Evolutionary conservation across 352 stramenopile genomes (phyloP).

Genomic region (Globisporangium echinulatum): DNA sequence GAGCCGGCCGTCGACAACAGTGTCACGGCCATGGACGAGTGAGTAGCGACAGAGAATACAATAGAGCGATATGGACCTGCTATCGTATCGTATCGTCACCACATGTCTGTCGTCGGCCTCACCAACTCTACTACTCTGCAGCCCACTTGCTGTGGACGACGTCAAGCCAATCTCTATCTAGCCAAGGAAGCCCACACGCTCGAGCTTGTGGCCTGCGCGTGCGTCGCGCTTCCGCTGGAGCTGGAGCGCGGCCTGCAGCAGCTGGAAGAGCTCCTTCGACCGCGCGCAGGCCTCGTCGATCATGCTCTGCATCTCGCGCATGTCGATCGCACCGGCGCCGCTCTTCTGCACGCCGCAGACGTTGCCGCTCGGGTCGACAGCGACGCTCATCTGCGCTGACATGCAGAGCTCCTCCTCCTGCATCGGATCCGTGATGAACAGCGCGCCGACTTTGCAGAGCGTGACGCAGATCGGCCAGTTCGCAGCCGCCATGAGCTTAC

Average conservation of each 20-base stretch:
- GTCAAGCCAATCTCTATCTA: slow-evolving; percentile 11
- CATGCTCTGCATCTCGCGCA: slow-evolving; percentile 78
- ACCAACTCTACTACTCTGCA: neutral
- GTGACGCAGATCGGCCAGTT: slow-evolving; percentile 73
- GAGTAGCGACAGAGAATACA: slow-evolving; percentile 2
- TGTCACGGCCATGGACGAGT: slow-evolving; percentile 39
- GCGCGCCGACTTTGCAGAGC: slow-evolving; percentile 63
- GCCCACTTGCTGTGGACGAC: neutral
- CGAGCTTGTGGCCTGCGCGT: slow-evolving; percentile 33
- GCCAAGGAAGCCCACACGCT: slow-evolving; percentile 65
- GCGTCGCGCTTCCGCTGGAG: slow-evolving; percentile 46
- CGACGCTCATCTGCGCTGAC: slow-evolving; percentile 65
- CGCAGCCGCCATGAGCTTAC: slow-evolving; percentile 39
- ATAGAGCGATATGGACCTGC: neutral
- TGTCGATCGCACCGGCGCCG: slow-evolving; percentile 53
- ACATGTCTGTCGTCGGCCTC: no score
- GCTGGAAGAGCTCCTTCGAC: slow-evolving; percentile 59
- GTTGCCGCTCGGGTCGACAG: slow-evolving; percentile 45
- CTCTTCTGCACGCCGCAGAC: slow-evolving; percentile 78
- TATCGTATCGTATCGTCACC: neutral
- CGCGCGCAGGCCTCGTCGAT: slow-evolving; percentile 61
- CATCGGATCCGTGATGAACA: slow-evolving; percentile 60
- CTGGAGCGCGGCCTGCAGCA: slow-evolving; percentile 39
- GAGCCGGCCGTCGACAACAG: slow-evolving; percentile 7
- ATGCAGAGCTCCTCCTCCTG: slow-evolving; percentile 78